Conservation (phyloP, 164 flowering plant genomes). For the Protea cynaroides region DNA sequence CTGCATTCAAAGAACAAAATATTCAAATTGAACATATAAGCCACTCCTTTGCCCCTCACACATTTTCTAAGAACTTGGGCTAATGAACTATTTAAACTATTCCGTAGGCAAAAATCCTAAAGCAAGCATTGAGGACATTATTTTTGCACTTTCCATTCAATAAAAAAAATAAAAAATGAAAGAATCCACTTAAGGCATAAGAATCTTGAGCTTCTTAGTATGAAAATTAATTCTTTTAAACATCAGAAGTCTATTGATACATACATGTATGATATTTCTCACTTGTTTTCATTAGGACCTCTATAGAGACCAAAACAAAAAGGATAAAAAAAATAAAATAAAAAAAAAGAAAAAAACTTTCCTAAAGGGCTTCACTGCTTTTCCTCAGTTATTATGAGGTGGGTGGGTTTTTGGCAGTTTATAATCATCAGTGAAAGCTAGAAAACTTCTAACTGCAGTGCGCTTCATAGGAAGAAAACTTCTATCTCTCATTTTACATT, state of each 20-base stretch:
- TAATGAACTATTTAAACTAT: neutral
- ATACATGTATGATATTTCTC: conserved; percentile 31
- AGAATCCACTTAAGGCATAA: neutral
- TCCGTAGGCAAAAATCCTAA: neutral
- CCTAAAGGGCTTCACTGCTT: conserved; percentile 12
- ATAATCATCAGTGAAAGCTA: conserved; percentile 51
- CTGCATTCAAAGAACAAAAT: conserved; percentile 29
- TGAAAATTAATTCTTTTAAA: conserved; percentile 11
- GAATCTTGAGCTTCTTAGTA: conserved; percentile 4
- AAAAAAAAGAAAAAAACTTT: conserved; percentile 4
- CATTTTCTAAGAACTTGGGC: neutral
- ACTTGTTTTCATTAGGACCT: conserved; percentile 11
- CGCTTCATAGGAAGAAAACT: conserved; percentile 17
- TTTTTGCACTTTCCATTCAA: neutral
- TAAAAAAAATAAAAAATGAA: neutral
- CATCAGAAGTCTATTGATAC: conserved; percentile 19
- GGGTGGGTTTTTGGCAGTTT: conserved; percentile 46
- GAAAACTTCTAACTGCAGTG: conserved; percentile 14
- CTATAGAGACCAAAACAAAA: conserved; percentile 12
- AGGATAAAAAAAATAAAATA: neutral
- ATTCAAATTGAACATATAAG: conserved; percentile 11
- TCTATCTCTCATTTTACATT: conserved; percentile 24
- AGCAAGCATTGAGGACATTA: neutral
- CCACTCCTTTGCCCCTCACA: neutral
- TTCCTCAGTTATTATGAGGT: conserved; percentile 53